These are phyloP conservation scores for Chlorencoelia australis DNA, from an alignment of 2,329 filamentous ascomycete species.

Conservation along the genomic window DNA sequence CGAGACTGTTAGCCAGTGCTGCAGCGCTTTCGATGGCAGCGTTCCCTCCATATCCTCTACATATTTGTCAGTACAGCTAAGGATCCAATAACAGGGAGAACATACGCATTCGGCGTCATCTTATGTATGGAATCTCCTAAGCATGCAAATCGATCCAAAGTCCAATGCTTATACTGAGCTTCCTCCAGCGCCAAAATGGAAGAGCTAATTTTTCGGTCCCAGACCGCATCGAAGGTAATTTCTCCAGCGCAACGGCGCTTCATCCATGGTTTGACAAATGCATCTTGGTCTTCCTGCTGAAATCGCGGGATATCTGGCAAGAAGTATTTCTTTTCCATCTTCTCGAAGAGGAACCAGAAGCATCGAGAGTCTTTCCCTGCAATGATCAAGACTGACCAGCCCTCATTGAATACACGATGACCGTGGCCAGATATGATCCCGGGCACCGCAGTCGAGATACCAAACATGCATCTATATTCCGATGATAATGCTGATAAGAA, in stretches of 20 bases:
- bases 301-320: slow-evolving; percentile 1
- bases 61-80: background rate
- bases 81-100: rapidly evolving
- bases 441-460: slow-evolving; percentile 10
- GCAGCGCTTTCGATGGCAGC: slow-evolving; percentile 32
- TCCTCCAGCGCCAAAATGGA: slow-evolving; percentile 2
- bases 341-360: slow-evolving; percentile 7
- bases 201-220: background rate
- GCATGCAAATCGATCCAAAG: slow-evolving; percentile 13
- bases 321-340: slow-evolving; percentile 1
- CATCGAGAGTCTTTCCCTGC: background rate
- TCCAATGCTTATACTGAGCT: slow-evolving; percentile 13
- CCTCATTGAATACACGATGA: slow-evolving; percentile 4
- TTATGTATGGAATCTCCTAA: slow-evolving; percentile 17
- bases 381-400: slow-evolving; percentile 1
- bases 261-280: background rate
- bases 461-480: slow-evolving; percentile 20
- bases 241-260: slow-evolving; percentile 1
- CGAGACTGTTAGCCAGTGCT: slow-evolving; percentile 26
- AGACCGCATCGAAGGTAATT: slow-evolving; percentile 1
- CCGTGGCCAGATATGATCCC: slow-evolving; percentile 11
- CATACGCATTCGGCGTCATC: slow-evolving; percentile 12
- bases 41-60: slow-evolving; percentile 31
- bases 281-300: slow-evolving; percentile 1
- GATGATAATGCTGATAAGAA: slow-evolving; percentile 14